phyloP scores from a whole-genome alignment of 106 monocot genomes.

The Agapanthus africanus region DNA sequence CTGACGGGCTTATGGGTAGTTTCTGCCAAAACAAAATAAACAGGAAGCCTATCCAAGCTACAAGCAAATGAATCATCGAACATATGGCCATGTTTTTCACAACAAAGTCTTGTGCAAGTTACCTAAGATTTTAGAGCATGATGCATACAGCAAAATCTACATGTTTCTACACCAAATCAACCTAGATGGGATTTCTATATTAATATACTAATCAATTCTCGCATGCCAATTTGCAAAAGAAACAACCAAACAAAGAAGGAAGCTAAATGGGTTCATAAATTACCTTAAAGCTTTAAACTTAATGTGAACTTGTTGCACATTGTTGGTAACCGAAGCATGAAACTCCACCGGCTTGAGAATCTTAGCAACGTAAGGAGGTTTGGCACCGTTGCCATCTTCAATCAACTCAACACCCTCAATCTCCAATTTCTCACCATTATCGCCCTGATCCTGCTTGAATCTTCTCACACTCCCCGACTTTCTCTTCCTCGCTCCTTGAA shows the following conservation, averaged over 20 bases:
- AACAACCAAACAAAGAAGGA: background rate
- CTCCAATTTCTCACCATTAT: constrained; percentile 23
- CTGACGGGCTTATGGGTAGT: no score
- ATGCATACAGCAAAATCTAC: no score
- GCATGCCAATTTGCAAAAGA: no score
- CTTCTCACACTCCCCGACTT: constrained; percentile 81
- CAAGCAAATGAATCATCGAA: no score
- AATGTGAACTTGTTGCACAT: constrained; percentile 56
- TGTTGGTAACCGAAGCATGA: constrained; percentile 32
- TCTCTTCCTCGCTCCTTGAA: constrained; percentile 73
- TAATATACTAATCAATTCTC: no score
- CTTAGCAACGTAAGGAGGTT: constrained; percentile 37
- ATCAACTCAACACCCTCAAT: constrained; percentile 33
- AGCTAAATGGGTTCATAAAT: background rate
- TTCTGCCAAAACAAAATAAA: no score
- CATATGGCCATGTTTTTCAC: no score
- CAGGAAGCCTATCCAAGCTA: no score
- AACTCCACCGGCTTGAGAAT: constrained; percentile 49
- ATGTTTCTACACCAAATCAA: no score
- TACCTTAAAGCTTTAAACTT: constrained; percentile 71
- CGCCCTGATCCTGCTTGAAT: constrained; percentile 41
- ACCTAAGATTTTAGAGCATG: no score
- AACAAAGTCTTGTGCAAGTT: no score
- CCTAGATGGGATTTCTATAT: no score
- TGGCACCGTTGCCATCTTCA: constrained; percentile 24